Percentiles rank a stretch among this genome's conserved stretches.
phyloP scores from a whole-genome alignment of 106 monocot species.

The Apostasia ramifera region DNA sequence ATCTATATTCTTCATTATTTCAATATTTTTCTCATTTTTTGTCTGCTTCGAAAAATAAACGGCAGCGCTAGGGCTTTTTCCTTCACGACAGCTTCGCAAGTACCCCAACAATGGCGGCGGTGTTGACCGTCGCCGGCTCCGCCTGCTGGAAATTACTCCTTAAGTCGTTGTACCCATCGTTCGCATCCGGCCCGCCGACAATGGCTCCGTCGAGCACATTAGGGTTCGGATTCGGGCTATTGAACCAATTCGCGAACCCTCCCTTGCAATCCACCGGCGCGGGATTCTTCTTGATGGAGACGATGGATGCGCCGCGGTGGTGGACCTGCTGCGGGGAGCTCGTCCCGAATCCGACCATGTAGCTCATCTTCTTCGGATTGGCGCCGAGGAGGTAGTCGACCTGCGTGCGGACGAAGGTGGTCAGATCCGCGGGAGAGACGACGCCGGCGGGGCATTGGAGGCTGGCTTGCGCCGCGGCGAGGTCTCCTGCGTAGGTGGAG shows the following conservation, averaged over 20 bases:
- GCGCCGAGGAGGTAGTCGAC: constrained; percentile 51
- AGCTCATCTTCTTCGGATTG: constrained; percentile 49
- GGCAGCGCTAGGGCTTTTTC: neutral
- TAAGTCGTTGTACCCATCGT: constrained; percentile 33
- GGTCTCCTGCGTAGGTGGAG: constrained; percentile 40
- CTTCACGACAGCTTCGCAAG: constrained; percentile 34
- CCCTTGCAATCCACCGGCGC: constrained; percentile 26
- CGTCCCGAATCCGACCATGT: constrained; percentile 55
- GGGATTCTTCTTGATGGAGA: constrained; percentile 28
- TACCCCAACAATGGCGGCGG: constrained; percentile 43
- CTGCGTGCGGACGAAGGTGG: constrained; percentile 22
- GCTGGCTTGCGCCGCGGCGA: constrained; percentile 7
- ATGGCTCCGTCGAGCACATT: constrained; percentile 54
- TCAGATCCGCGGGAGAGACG: constrained; percentile 18
- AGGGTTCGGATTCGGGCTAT: constrained; percentile 30
- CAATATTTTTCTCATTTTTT: too few species aligned
- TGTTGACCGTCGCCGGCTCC: constrained; percentile 37
- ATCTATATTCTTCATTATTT: too few species aligned
- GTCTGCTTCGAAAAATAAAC: neutral
- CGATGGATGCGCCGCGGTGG: constrained; percentile 49
- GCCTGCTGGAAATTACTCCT: constrained; percentile 32
- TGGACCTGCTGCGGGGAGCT: constrained; percentile 37
- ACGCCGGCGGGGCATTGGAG: constrained; percentile 24
- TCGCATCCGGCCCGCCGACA: constrained; percentile 51
- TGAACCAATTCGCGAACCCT: constrained; percentile 30